phyloP scores from a whole-genome alignment of 306 rosid species.

The Rosa chinensis region DNA sequence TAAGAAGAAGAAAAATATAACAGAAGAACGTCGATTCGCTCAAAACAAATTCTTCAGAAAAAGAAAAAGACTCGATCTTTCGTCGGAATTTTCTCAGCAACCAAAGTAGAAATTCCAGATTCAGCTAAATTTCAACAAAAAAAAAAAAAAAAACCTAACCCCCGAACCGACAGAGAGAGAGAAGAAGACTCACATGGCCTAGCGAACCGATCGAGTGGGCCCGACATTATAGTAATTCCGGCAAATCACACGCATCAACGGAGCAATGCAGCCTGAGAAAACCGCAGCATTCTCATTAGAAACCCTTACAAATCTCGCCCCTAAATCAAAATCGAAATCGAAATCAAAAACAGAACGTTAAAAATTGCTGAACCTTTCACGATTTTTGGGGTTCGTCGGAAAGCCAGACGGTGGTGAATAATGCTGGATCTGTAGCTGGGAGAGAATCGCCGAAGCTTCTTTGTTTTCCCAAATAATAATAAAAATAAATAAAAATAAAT shows the following conservation, averaged over 20 bases:
- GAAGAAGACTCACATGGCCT: constrained; percentile 64
- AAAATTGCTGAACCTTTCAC: not conserved
- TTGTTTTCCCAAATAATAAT: not conserved
- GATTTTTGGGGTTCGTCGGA: not conserved
- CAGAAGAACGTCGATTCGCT: not conserved
- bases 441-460: not conserved
- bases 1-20: not conserved
- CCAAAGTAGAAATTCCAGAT: constrained; percentile 34
- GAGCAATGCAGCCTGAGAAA: constrained; percentile 17
- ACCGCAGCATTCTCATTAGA: constrained; percentile 31
- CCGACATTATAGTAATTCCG: constrained; percentile 48
- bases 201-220: constrained; percentile 74
- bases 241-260: constrained; percentile 27
- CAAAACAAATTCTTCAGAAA: not conserved
- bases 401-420: not conserved
- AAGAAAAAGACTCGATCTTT: not conserved
- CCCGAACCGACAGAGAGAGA: not conserved
- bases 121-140: not conserved
- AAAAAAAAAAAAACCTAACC: not conserved
- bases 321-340: not conserved
- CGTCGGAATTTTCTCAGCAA: not conserved
- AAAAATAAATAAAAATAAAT: not conserved
- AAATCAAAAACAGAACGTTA: not conserved
- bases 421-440: constrained; percentile 18
- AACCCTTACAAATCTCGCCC: constrained; percentile 38